Evolutionary conservation across 805 yeast genomes (phyloP).

Genomic region (Wickerhamiella cacticola): DNA sequence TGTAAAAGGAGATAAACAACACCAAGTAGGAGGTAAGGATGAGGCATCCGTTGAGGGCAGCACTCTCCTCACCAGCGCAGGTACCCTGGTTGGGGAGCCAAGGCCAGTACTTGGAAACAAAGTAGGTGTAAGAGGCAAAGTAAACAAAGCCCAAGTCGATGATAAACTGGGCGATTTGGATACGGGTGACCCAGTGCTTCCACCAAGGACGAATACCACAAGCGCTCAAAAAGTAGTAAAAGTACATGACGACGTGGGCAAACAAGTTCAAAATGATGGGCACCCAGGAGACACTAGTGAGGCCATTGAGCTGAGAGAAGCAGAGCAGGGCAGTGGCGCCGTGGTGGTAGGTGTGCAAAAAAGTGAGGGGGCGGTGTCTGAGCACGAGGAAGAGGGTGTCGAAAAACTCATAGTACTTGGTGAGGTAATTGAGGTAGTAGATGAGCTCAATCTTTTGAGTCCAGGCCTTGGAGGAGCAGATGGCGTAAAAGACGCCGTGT

Average conservation of each 20-base stretch:
- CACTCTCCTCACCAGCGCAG: conserved; percentile 85
- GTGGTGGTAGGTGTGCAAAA: conserved; percentile 92
- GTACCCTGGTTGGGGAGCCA: conserved; percentile 66
- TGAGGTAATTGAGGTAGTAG: conserved; percentile 83
- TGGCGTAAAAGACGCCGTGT: conserved; percentile 73
- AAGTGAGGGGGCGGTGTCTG: conserved; percentile 82
- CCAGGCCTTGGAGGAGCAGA: conserved; percentile 70
- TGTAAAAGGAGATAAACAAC: conserved; percentile 85
- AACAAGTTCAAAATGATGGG: conserved; percentile 78
- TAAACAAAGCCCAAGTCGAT: conserved; percentile 83
- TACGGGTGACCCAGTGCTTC: conserved; percentile 97
- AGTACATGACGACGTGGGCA: conserved; percentile 95
- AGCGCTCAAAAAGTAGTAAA: conserved; percentile 88
- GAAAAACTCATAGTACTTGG: conserved; percentile 76
- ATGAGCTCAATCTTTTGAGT: conserved; percentile 70
- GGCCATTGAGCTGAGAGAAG: conserved; percentile 83
- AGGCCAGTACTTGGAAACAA: conserved; percentile 56
- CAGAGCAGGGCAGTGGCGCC: conserved; percentile 96
- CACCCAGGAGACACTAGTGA: conserved; percentile 89
- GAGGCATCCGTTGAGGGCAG: conserved; percentile 84
- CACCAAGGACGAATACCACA: conserved; percentile 96
- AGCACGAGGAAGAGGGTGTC: conserved; percentile 88
- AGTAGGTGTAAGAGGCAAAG: conserved; percentile 87
- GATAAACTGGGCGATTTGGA: conserved; percentile 87
- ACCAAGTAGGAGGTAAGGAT: conserved; percentile 80